Percentiles rank a stretch among this genome's conserved stretches.
Conservation (phyloP, 176 grass and related monocot genomes). For the Zizania latifolia region DNA sequence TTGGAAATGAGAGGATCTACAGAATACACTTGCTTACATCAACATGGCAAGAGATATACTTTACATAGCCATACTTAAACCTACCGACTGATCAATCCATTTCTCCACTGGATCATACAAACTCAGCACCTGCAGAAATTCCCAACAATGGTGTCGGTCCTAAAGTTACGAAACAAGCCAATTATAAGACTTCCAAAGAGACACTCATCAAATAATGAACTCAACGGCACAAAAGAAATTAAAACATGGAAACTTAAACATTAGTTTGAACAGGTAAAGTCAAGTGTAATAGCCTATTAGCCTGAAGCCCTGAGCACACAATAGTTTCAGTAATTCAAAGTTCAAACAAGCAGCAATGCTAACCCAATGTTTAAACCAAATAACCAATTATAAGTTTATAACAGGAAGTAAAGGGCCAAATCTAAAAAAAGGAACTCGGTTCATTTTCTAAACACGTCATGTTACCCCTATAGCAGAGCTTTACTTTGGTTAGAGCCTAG, state of each 20-base stretch:
- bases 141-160: constrained; percentile 9
- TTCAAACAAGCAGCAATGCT: not conserved
- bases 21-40: constrained; percentile 25
- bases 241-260: constrained; percentile 3
- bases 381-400: no score
- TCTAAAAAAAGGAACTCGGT: not conserved
- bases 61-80: constrained; percentile 18
- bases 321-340: not conserved
- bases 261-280: not conserved
- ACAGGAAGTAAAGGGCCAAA: not conserved
- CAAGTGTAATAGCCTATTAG: not conserved
- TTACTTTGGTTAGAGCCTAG: not conserved
- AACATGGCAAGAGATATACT: constrained; percentile 25
- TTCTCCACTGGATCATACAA: not conserved
- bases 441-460: not conserved
- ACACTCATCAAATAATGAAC: constrained; percentile 6
- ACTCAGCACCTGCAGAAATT: not conserved
- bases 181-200: constrained; percentile 18
- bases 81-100: not conserved
- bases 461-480: not conserved
- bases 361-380: not conserved
- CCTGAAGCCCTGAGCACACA: no score
- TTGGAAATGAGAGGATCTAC: not conserved
- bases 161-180: constrained; percentile 29
- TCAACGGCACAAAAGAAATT: not conserved